Conservation (phyloP, 768 basidiomycete species). For the Mrakia hoshinonis region DNA sequence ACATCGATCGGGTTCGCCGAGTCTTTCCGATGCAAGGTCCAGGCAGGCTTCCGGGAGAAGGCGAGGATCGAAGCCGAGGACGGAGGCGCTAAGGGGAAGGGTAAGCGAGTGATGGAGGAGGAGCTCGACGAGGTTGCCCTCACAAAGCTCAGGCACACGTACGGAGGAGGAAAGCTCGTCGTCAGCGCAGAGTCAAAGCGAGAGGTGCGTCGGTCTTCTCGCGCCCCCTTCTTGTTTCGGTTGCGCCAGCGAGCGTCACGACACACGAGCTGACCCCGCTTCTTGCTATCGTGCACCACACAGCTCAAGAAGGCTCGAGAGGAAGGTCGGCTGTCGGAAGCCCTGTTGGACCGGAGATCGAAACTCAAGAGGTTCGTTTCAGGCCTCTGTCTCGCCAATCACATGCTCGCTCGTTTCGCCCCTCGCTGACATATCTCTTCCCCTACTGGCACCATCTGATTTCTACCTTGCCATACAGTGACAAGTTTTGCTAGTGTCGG, state of each 20-base stretch:
- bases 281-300: not conserved
- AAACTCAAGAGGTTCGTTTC: conserved; percentile 66
- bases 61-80: conserved; percentile 53
- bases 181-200: conserved; percentile 62
- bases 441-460: too few species aligned
- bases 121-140: conserved; percentile 63
- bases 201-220: conserved; percentile 48
- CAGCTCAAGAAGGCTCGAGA: conserved; percentile 70
- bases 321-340: conserved; percentile 71
- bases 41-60: conserved; percentile 79
- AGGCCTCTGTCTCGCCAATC: not conserved
- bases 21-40: conserved; percentile 80
- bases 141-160: conserved; percentile 67
- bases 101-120: conserved; percentile 50
- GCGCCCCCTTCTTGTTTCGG: not conserved
- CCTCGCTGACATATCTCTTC: not conserved
- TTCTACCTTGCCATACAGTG: too few species aligned
- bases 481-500: conserved; percentile 24
- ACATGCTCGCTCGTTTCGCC: too few species aligned
- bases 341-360: conserved; percentile 64
- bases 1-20: conserved; percentile 78
- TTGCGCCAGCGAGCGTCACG: too few species aligned
- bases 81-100: conserved; percentile 47
- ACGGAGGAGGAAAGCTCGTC: conserved; percentile 71
- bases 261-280: too few species aligned